phyloP scores from a whole-genome alignment of 306 rosid species.

The Oemleria cerasiformis region DNA sequence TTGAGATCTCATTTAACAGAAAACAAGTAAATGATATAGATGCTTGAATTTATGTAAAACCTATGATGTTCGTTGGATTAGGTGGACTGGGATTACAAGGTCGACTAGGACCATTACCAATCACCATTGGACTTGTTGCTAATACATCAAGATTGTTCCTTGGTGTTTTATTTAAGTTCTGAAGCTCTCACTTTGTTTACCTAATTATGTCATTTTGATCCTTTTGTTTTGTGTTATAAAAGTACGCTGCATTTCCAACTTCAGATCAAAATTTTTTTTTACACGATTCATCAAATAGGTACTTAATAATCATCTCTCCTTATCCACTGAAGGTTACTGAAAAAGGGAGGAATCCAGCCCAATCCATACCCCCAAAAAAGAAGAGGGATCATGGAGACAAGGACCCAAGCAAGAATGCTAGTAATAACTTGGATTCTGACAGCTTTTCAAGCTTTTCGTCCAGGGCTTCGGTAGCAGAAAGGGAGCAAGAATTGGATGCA shows the following conservation, averaged over 20 bases:
- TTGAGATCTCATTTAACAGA: background rate
- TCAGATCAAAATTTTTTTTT: background rate
- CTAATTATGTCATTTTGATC: background rate
- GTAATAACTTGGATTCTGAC: slow-evolving; percentile 45
- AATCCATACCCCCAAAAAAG: slow-evolving; percentile 63
- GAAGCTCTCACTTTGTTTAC: background rate
- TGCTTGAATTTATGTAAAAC: background rate
- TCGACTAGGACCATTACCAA: background rate
- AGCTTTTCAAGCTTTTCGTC: slow-evolving; percentile 54
- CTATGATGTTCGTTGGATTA: background rate
- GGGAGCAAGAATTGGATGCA: slow-evolving; percentile 53
- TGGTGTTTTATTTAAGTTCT: background rate
- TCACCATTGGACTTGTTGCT: background rate
- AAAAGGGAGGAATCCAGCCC: slow-evolving; percentile 58
- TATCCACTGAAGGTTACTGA: slow-evolving; percentile 42
- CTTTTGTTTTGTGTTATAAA: background rate
- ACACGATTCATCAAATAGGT: background rate
- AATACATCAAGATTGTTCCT: background rate
- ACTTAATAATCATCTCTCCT: slow-evolving; percentile 16
- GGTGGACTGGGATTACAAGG: no score
- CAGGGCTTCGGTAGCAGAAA: slow-evolving; percentile 52
- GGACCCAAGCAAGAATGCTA: slow-evolving; percentile 45
- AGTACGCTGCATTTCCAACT: background rate
- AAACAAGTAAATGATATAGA: background rate
- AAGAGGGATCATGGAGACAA: slow-evolving; percentile 60